Percentiles rank a stretch among this genome's conserved stretches.
Evolutionary conservation across 805 yeast species (phyloP).

Genomic region (Cyberlindnera nakhonratchasimensis): DNA sequence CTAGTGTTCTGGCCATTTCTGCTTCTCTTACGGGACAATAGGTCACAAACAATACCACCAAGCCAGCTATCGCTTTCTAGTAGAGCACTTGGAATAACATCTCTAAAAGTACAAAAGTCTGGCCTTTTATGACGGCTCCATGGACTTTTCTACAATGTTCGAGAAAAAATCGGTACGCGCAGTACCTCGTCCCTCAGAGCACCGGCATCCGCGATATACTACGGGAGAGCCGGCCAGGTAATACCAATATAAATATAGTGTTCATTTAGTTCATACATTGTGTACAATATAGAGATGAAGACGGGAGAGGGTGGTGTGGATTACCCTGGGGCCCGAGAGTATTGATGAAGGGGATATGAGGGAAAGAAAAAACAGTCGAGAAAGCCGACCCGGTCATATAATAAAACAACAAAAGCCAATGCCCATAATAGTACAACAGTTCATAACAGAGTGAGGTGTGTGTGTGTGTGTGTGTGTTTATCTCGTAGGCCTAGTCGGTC

Average conservation of each 20-base stretch:
- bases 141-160: slow-evolving; percentile 3
- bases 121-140: not conserved
- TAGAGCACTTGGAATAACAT: not conserved
- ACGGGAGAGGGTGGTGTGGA: too few relatives aligned
- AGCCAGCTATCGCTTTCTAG: not conserved
- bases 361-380: too few relatives aligned
- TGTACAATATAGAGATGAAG: too few relatives aligned
- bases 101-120: not conserved
- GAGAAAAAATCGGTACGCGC: slow-evolving; percentile 3
- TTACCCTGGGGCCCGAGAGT: too few relatives aligned
- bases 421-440: slow-evolving; percentile 4
- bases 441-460: not conserved
- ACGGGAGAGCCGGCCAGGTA: too few relatives aligned
- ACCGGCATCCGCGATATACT: slow-evolving; percentile 2
- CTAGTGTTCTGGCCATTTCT: slow-evolving; percentile 8
- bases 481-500: slow-evolving; percentile 1
- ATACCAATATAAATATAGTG: too few relatives aligned
- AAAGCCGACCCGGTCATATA: too few relatives aligned
- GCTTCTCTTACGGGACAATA: not conserved
- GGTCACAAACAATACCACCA: too few relatives aligned
- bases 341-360: too few relatives aligned
- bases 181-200: not conserved
- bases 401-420: not conserved
- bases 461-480: not conserved
- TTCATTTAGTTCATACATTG: too few relatives aligned